phyloP scores from a whole-genome alignment of 495 filamentous ascomycete genomes.

The Copromyces sp. region DNA sequence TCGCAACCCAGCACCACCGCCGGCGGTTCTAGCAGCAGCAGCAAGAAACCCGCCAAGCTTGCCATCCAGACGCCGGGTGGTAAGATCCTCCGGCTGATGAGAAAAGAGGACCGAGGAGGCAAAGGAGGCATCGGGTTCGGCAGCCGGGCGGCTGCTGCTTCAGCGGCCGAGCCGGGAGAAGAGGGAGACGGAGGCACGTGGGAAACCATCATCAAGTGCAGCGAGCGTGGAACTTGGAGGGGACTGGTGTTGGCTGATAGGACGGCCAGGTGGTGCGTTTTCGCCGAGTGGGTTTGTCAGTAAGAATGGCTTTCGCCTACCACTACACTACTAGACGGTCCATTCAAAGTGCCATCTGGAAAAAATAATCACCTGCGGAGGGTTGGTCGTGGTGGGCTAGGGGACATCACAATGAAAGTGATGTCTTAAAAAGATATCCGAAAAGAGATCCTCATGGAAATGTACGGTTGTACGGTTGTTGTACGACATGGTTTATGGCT shows the following conservation, averaged over 20 bases:
- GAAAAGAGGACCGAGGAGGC: slow-evolving; percentile 67
- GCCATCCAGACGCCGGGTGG: slow-evolving; percentile 93
- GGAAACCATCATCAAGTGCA: slow-evolving; percentile 98
- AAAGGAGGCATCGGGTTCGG: slow-evolving; percentile 19
- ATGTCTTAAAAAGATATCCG: background rate
- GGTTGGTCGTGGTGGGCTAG: background rate
- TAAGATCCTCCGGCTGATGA: slow-evolving; percentile 82
- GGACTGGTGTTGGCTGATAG: slow-evolving; percentile 90
- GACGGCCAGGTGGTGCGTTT: slow-evolving; percentile 96
- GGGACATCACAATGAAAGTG: background rate
- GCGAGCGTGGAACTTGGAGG: slow-evolving; percentile 82
- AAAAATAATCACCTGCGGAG: background rate
- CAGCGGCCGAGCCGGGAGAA: slow-evolving; percentile 40
- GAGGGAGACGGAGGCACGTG: slow-evolving; percentile 70
- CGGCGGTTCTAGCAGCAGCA: slow-evolving; percentile 23
- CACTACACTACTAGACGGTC: background rate
- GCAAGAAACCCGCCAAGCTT: slow-evolving; percentile 83
- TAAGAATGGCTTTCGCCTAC: slow-evolving; percentile 6
- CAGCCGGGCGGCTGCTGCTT: slow-evolving; percentile 31
- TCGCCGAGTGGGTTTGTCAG: slow-evolving; percentile 81
- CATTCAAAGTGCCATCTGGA: background rate
- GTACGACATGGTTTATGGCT: background rate
- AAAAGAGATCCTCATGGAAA: background rate
- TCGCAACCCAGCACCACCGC: slow-evolving; percentile 41
- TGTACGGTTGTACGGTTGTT: background rate